Base-by-base conservation (phyloP, 2,329 filamentous ascomycete genomes). In the Beauveria rudraprayagi region DNA sequence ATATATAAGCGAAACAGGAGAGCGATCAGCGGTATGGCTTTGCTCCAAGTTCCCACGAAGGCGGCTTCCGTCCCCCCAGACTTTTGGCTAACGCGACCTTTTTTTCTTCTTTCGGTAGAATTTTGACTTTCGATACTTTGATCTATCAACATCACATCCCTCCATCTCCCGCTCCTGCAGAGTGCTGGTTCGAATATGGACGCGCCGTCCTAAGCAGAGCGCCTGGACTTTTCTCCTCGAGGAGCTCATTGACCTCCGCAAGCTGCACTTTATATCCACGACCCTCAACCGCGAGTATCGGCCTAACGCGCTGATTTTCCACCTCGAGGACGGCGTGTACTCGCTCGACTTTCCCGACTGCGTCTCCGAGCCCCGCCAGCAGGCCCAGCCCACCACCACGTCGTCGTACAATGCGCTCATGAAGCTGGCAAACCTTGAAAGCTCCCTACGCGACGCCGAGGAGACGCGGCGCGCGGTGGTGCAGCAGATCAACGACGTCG, bases 391-490 rank as follows among this genome's bases (percentile, higher is more conserved):
- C 2, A 71, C 83, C 0, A 76, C 83, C 0, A 92, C 89, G 0
- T 92, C 91, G 0, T 92, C 92, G 0, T 97, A 96, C 72, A 92
- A 91, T 69, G 85, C 90, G 2, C 78, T 97, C 22, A 93, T 97
- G 87, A 88, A 90, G 63, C 80, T 97, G 11, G 88, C 90, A 6
- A 96, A 92, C 62, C 80, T 97, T 17, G 91, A 96, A 64, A 90
- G 89, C 70, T 96, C 92, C 60, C 90, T 97, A 26, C 91, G 95
- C 70, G 93, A 97, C 72, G 92, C 92, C 1, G 76, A 96, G 10
- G 83, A 86, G 1, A 95, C 91, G 0, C 85, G 89, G 16, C 85
- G 89, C 63, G 81, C 82, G 58, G 79, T 97, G 9, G 85, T 90
- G 53, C 76, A 81, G n/a, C 90, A 96, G 65, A 95, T 97, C 65